Base-by-base conservation (phyloP, 768 basidiomycete genomes). In the Russula dissimulans region DNA sequence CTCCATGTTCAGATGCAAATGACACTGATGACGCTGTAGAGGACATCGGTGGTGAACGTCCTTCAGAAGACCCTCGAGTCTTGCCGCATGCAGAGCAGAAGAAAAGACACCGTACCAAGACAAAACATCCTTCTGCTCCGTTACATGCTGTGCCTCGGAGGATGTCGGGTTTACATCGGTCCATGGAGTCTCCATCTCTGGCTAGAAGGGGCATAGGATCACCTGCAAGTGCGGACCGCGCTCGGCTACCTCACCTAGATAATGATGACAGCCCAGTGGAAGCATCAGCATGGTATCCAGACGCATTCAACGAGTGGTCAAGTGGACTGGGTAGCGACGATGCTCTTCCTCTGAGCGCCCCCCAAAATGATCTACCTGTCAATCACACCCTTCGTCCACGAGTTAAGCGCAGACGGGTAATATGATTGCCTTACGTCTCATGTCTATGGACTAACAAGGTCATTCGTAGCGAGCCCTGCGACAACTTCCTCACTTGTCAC, bases 351-450 rank as follows among this genome's bases (percentile, higher is more conserved):
- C 12, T 34, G 17, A 41, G 11, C 61, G 15, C 34, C 3, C 10
- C 5, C n/a, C 51, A 53, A 12, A 14, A 43, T 8, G 32, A 45
- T 11, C 22, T 57, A 12, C 45, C 10, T 47, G 38, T 14, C 10
- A 18, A 3, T 10, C 12, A 57, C 15, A 17, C 45, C 1, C 51
- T 49, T 31, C 51, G 45, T n/a, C 46, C 56, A 2, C 60, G 44
- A 22, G 11, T 41, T 18, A 62, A 53, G 51, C 61, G 56, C 14
- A 57, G 26, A 57, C 51, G 56, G 50, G 61, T 62, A 57, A 47
- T 18, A 15, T 10, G 22, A 53, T 38, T 15, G 10, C 39, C 15
- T 41, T 22, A 39, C 17, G 43, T 46, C 34, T 31, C 9, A 36
- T 43, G 1, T 31, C 10, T 43, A 17, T 42, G 3, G n/a, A 43